phyloP scores from a whole-genome alignment of 2,329 filamentous ascomycete species.

The Cladosporium phlei region DNA sequence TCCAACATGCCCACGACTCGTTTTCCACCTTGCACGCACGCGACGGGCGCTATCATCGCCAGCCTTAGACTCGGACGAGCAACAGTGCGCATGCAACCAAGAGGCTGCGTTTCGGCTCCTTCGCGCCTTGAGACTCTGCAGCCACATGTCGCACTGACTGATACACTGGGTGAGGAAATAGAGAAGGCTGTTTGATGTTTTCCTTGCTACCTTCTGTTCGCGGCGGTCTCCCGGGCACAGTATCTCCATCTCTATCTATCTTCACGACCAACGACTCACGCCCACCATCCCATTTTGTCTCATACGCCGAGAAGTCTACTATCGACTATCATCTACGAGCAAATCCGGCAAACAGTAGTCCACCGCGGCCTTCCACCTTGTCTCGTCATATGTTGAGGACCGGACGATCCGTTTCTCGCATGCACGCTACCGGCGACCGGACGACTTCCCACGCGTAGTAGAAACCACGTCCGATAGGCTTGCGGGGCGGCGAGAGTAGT shows the following conservation, averaged over 20 bases:
- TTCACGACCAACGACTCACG: not conserved
- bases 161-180: no score
- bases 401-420: not conserved
- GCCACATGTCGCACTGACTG: constrained; percentile 8
- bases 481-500: not conserved
- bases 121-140: constrained; percentile 6
- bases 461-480: not conserved
- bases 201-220: not conserved
- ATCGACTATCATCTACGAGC: no score
- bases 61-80: not conserved
- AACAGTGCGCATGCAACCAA: no score
- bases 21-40: constrained; percentile 9
- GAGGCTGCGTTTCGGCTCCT: constrained; percentile 2
- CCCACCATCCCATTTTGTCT: not conserved
- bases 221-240: not conserved
- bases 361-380: not conserved
- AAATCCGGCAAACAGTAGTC: not conserved
- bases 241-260: not conserved
- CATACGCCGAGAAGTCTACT: no score
- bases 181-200: no score
- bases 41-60: not conserved
- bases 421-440: constrained; percentile 4
- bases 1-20: no score
- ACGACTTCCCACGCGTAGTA: constrained; percentile 1
- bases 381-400: constrained; percentile 8